Base-by-base conservation (phyloP, 73 alveolate genomes). In the Effrenium voratum region DNA sequence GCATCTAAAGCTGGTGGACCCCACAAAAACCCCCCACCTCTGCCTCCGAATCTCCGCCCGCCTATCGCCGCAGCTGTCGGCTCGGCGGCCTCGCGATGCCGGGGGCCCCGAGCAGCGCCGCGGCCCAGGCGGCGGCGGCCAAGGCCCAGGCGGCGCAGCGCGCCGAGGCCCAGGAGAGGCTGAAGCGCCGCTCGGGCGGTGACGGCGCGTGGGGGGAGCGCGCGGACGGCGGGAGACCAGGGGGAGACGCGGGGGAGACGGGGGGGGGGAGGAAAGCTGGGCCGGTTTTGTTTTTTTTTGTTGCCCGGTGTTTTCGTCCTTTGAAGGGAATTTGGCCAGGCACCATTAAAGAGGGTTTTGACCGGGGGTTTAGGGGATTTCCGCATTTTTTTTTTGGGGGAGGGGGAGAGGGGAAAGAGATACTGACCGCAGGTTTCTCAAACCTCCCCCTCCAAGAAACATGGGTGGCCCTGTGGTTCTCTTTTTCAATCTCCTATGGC, bases 71-170 rank as follows among this genome's bases (percentile, higher is more conserved):
- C 72, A 57, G 28, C 72, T 2, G 72, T 50, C 52, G 28, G 40
- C 19, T 50, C 28, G 32, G 3, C 50, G 32, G 30, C 30, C 10
- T 22, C 30, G 68, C 43, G 30, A 82, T 82, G 92, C 92, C 92
- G 73, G 92, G 92, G 5, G 92, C 92, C 19, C 92, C 92, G 50
- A 34, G 75, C 75, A 82, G 92, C 22, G 92, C 92, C 49, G 92
- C 50, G 19, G 92, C 92, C 92, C 46, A 82, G 92, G 92, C 92
- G 92, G 92, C 75, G 38, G 76, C 34, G 75, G 76, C 72, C 41
- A 80, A 80, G 72, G 76, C 72, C 15, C 92, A 82, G 50, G 92
- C 28, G 24, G 46, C 12, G 73, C 46, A 24, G 50, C 44, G n/a
- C 38, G 52, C 46, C 40, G 92, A 24, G 38, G 40, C n/a, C 19